Base-by-base conservation (phyloP, 1,284 basidiomycete species). In the Phenoliferia sp. region DNA sequence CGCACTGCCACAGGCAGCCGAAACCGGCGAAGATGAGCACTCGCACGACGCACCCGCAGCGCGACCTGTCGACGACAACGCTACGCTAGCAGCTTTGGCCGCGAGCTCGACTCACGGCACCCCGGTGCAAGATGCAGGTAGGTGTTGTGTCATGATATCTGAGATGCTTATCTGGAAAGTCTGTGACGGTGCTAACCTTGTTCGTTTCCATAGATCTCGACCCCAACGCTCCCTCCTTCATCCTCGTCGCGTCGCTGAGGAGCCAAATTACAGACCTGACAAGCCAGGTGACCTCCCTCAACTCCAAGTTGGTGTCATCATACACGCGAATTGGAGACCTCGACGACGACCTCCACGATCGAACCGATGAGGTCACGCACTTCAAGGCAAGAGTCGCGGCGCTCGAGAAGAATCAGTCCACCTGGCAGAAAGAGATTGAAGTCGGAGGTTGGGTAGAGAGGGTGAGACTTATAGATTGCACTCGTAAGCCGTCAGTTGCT, bases 311-410 rank as follows among this genome's bases (percentile, higher is more conserved):
- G 59, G 92, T 99, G 69, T 83, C 85, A 64, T 92, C 90, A 2
- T 96, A 97, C 80, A 90, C 94, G 77, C 86, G 90, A 58, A 87
- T 95, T 54, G 93, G 93, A 16, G 89, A 93, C 81, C 85, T 99
- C 65, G 95, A 99, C 79, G 95, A 98, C 78, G 85, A 92, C 70
- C 80, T 96, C 19, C 90, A 93, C 74, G 83, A 88, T 75, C 74
- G 77, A 50, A 59, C 62, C 7, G 59, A 71, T 7, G 61, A 70
- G 15, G 59, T 67, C 48, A 52, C 59, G 2, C 19, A 65, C 5
- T 66, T 75, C 17, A 60, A 65, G 32, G 84, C 85, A 10, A 78
- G 87, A 75, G 85, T 87, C 74, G 83, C 89, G 54, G 86, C 88
- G 73, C 89, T 84, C 75, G 80, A 82, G 79, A 77, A 80, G 76